phyloP scores from a whole-genome alignment of 2,329 filamentous ascomycete species.

The Alternaria arborescens region DNA sequence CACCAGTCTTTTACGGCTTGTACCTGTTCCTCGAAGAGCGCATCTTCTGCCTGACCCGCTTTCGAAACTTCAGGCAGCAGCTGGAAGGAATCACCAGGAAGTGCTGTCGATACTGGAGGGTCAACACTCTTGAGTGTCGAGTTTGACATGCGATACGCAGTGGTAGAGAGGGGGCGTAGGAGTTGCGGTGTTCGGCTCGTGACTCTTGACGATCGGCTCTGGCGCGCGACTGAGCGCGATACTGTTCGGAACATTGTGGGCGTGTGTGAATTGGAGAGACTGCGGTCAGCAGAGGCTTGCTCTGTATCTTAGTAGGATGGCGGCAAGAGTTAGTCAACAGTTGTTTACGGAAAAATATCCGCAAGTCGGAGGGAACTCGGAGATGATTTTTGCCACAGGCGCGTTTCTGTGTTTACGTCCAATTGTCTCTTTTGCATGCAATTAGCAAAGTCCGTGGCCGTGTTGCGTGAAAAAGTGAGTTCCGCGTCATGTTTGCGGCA shows the following conservation, averaged over 20 bases:
- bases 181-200: constrained; percentile 37
- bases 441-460: constrained; percentile 12
- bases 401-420: constrained; percentile 2
- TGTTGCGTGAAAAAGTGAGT: constrained; percentile 8
- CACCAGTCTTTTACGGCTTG: constrained; percentile 91
- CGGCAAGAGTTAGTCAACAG: constrained; percentile 1
- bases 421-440: constrained; percentile 17
- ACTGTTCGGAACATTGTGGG: constrained; percentile 50
- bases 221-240: constrained; percentile 48
- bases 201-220: constrained; percentile 41
- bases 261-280: constrained; percentile 11
- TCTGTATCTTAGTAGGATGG: constrained; percentile 15
- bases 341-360: constrained; percentile 25
- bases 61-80: constrained; percentile 81
- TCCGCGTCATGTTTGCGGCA: constrained; percentile 28
- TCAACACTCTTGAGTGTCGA: constrained; percentile 62
- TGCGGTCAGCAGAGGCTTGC: constrained; percentile 16
- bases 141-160: constrained; percentile 62
- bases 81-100: constrained; percentile 83
- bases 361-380: constrained; percentile 20
- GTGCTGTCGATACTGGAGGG: constrained; percentile 67
- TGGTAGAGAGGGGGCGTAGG: constrained; percentile 53
- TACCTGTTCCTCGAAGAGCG: constrained; percentile 83
- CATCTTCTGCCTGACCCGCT: constrained; percentile 81
- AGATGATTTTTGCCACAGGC: constrained; percentile 27